Evolutionary conservation across 2,329 filamentous ascomycete species (phyloP), one percentile per base, ranked within the genome.

Genomic region (Calonectria honghensis): DNA sequence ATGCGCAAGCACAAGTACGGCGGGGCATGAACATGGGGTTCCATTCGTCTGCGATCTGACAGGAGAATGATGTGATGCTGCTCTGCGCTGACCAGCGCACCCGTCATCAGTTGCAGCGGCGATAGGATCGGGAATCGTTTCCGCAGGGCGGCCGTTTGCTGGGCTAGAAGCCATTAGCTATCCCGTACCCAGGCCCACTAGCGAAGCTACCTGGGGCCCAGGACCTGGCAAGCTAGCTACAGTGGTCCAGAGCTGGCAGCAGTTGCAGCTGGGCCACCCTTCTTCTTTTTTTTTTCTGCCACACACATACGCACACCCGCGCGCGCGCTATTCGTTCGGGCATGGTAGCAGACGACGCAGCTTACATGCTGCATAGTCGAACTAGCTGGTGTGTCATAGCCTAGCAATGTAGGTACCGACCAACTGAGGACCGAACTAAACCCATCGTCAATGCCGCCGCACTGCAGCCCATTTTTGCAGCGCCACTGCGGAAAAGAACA

Each of bases 91-190:
- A 66, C 59, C 59, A 61, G 63, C 24, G n/a, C 32, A 51, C 16
- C 63, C 41, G 70, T 72, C 70, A 71, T 70, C 68, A 65, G 48
- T 41, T 9, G 51, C n/a, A 27, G 63, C 39, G 31, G 39, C 57
- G 27, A 64, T 41, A 73, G 70, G 70, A 64, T 68, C 48, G 67
- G 54, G 54, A 68, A 54, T 69, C 51, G 52, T 59, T 69, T 57
- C 67, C 67, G 57, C 67, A 69, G 41, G 52, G 52, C 52, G 52
- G 52, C 57, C 52, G 54, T 67, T 61, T 70, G 45, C 32, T 65
- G 32, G 32, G 57, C 68, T 11, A 31, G 37, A 35, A 27, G 18
- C 16, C 51, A 54, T 4, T 20, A 48, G 41, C 41, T 48, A 31
- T 54, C 63, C 45, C 29, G 20, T 37, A 50, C 64, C 64, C 54